Evolutionary conservation across 192 early-diverging fungal genomes (phyloP), one percentile per base, ranked within the genome.

Genomic region (Obelidium mucronatum): DNA sequence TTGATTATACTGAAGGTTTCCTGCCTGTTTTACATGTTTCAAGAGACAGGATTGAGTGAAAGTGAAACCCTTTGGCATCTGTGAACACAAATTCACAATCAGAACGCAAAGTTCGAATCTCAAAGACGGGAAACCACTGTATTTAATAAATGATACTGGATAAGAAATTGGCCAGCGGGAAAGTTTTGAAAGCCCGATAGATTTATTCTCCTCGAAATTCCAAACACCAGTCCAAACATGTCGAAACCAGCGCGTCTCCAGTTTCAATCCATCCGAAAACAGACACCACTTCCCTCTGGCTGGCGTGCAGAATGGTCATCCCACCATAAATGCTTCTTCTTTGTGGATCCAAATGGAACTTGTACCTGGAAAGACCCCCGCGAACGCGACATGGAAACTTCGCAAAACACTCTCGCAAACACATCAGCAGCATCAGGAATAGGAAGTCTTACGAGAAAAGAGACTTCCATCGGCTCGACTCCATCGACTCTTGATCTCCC

Each of bases 281-380:
- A 69, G 67, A 52, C 30, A 30, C 67, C 67, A 26, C 70, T 72
- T 19, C 70, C 70, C 0, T 15, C 52, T 40, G 70, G 70, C 4
- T 72, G 70, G 70, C 40, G 51, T 17, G 70, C 70, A n/a, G 70
- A 72, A 37, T 72, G 55, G 54, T 53, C 34, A 30, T 24, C 70
- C 19, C 22, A 58, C 22, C 54, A 37, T 54, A 72, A 72, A 2
- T 59, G 52, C 30, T 72, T 72, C 55, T 55, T 33, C 54, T 72
- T 72, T 72, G 55, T 72, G 13, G 55, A 31, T 22, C 52, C 54
- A 22, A 11, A 11, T 13, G 70, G 70, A 17, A 11, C 17, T 11
- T 59, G 37, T 28, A 72, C 70, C 11, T 72, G 55, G 54, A 55
- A 13, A 13, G 70, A 72, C 36, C 70, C 70, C 17, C 70, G 70